Evolutionary conservation across 257 asterid species (phyloP), one percentile per base, ranked within the genome.

Genomic region (Penstemon eatonii): DNA sequence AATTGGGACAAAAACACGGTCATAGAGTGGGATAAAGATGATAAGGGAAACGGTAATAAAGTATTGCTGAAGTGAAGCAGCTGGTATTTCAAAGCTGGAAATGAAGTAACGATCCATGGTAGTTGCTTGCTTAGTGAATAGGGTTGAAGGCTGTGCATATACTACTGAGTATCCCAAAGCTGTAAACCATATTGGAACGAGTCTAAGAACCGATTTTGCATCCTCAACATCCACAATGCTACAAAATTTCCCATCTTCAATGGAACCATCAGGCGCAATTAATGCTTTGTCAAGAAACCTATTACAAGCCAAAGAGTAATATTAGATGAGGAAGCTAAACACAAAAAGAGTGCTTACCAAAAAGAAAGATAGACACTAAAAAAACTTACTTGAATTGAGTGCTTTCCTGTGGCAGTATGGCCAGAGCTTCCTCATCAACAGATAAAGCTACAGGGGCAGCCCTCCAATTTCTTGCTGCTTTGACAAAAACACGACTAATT

Each of bases 1-100:
- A 0, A 72, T 33, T 0, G 92, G 89, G 0, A 86, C 73, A 3
- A 86, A 33, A 9, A 76, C 8, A 3, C 84, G 63, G 76, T 83
- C 89, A 10, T 81, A 86, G 4, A 81, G 49, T 7, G 86, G 79
- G 33, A 73, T 58, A 40, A 66, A 84, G 65, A 73, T 4, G 8
- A 82, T 15, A 0, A 70, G 38, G 0, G 87, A 47, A 18, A 76
- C 6, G 11, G 65, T 47, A 5, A 67, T 67, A 10, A 73, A 51
- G 54, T 69, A 78, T 33, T 63, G 67, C 46, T 64, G 80, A 3
- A 79, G 83, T 36, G 78, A 74, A 19, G 83, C 81, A 10, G 79
- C 70, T 3, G 83, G 83, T 55, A 78, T 62, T 51, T 74, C 58
- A 38, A 74, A 60, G 33, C 33, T 25, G 0, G 56, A 12, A 43